Percentiles rank a stretch among this genome's conserved stretches.
These are phyloP conservation scores for Pichia sp. DNA, from an alignment of 1,139 yeast species.

Conservation along the genomic window DNA sequence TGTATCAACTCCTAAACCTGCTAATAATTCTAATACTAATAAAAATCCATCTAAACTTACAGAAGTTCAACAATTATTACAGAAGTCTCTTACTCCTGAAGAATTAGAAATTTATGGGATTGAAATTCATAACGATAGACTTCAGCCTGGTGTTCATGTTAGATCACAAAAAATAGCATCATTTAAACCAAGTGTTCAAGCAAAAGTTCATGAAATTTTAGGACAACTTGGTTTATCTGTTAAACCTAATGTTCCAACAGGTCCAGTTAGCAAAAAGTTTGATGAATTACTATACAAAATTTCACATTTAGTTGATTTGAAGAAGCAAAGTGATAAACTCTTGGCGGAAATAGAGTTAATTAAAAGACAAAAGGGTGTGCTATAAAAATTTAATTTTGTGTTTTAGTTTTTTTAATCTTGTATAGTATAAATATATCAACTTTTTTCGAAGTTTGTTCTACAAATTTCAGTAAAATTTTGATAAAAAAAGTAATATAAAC, in stretches of 20 bases:
- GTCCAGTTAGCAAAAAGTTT: slow-evolving; percentile 69
- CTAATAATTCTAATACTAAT: slow-evolving; percentile 27
- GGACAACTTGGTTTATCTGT: slow-evolving; percentile 76
- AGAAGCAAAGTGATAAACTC: slow-evolving; percentile 80
- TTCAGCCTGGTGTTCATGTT: slow-evolving; percentile 71
- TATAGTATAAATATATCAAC: no score
- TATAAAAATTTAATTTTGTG: slow-evolving; percentile 3
- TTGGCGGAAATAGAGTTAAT: slow-evolving; percentile 71
- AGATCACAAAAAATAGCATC: slow-evolving; percentile 64
- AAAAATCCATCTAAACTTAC: slow-evolving; percentile 30
- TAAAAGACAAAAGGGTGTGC: slow-evolving; percentile 33
- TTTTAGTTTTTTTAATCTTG: not conserved
- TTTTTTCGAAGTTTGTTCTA: no score
- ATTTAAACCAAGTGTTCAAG: slow-evolving; percentile 66
- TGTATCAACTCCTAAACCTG: slow-evolving; percentile 12
- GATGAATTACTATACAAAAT: slow-evolving; percentile 73
- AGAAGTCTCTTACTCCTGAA: slow-evolving; percentile 58
- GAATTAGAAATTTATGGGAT: slow-evolving; percentile 88
- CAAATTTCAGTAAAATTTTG: no score
- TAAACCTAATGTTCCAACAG: slow-evolving; percentile 87
- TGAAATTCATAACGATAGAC: slow-evolving; percentile 70
- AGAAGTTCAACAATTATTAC: slow-evolving; percentile 29
- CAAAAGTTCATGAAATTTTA: slow-evolving; percentile 64
- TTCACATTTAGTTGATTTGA: slow-evolving; percentile 70
- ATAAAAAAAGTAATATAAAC: no score